Evolutionary conservation across 257 asterid genomes (phyloP).

Genomic region (Rehmannia glutinosa): DNA sequence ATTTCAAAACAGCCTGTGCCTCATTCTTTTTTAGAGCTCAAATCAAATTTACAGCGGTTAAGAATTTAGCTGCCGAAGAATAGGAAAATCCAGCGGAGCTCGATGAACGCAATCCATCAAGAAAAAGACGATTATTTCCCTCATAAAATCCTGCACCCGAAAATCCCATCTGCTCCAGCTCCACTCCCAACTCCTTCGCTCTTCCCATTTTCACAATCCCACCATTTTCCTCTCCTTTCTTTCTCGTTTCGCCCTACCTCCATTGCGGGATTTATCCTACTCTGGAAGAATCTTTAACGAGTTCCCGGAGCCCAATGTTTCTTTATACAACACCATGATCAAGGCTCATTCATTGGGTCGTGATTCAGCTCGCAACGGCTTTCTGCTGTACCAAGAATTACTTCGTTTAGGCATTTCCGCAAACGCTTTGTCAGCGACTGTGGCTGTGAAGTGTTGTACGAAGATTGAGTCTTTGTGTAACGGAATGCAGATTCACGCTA

Average conservation of each 20-base stretch:
- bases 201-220: conserved; percentile 40
- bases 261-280: conserved; percentile 49
- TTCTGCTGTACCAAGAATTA: conserved; percentile 43
- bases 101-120: conserved; percentile 27
- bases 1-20: too few relatives aligned
- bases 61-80: not conserved
- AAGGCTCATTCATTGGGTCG: conserved; percentile 51
- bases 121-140: conserved; percentile 42
- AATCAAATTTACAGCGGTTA: not conserved
- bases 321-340: conserved; percentile 54
- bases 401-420: conserved; percentile 44
- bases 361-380: conserved; percentile 45
- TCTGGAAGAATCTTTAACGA: conserved; percentile 35
- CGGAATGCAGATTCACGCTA: conserved; percentile 65
- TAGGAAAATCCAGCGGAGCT: conserved; percentile 1
- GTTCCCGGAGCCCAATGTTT: conserved; percentile 45
- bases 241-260: conserved; percentile 51
- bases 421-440: conserved; percentile 47
- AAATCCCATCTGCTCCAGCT: conserved; percentile 57
- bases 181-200: conserved; percentile 60
- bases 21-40: too few relatives aligned
- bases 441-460: conserved; percentile 56
- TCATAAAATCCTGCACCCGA: conserved; percentile 47
- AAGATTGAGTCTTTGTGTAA: conserved; percentile 37
- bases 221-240: conserved; percentile 55